phyloP scores from a whole-genome alignment of 805 yeast species.

The Kluyveromyces dobzhanskii region DNA sequence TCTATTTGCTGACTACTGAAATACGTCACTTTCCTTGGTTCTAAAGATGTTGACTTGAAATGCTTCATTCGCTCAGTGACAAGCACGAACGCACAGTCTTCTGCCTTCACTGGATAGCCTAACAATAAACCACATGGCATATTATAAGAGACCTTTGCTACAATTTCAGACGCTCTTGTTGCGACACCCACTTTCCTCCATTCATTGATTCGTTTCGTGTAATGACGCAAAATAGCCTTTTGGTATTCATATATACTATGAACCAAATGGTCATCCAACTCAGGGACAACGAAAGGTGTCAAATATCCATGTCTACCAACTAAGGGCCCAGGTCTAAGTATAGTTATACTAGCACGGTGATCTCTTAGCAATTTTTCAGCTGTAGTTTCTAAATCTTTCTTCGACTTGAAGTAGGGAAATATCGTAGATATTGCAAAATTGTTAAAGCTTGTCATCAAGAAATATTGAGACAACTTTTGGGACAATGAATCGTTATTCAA shows the following conservation, averaged over 20 bases:
- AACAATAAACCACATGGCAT: constrained; percentile 17
- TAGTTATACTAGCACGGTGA: constrained; percentile 9
- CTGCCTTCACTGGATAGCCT: constrained; percentile 14
- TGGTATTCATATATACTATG: constrained; percentile 10
- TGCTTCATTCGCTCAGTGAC: neutral
- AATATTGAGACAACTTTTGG: constrained; percentile 9
- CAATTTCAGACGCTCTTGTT: constrained; percentile 14
- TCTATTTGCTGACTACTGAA: constrained; percentile 1
- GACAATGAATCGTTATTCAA: constrained; percentile 5
- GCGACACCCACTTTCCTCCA: constrained; percentile 9
- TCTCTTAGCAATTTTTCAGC: constrained; percentile 9
- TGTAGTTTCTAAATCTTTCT: constrained; percentile 13
- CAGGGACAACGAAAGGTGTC: constrained; percentile 6
- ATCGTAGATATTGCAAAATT: constrained; percentile 11
- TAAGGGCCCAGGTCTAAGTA: constrained; percentile 25
- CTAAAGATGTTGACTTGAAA: neutral
- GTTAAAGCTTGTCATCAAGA: constrained; percentile 20
- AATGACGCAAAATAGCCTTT: neutral
- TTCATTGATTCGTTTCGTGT: constrained; percentile 5
- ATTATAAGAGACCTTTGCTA: constrained; percentile 16
- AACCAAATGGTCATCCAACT: constrained; percentile 11
- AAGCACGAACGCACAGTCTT: neutral
- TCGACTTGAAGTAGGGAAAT: constrained; percentile 16
- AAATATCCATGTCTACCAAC: constrained; percentile 18
- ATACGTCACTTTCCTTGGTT: neutral